Base-by-base conservation (phyloP, 2,329 filamentous ascomycete species). In the Arthrobotrys megalospora region DNA sequence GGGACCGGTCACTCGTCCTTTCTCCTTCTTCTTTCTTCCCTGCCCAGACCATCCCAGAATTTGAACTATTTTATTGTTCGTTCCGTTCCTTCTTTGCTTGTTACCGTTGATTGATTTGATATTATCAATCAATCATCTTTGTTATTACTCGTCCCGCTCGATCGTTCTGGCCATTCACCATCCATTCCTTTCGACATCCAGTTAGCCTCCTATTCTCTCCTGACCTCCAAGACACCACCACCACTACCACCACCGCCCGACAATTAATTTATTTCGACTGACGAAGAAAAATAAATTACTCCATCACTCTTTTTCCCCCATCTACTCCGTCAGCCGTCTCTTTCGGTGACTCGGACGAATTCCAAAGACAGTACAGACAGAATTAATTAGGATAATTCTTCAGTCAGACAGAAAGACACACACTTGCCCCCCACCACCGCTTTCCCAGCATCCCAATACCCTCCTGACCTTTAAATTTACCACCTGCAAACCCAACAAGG, bases 101-200 rank as follows among this genome's bases (percentile, higher is more conserved):
- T 19, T 55, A 38, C 38, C 52, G 32, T 55, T 38, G 28, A 16
- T n/a, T 28, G 19, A 45, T 16, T n/a, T 28, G 19, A 45, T 16
- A 6, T 45, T 16, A 36, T 55, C 55, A 28, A 28, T 28, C 24
- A 28, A 43, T 47, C 28, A 14, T 12, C n/a, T 50, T 14, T 38
- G 32, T 58, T 38, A 52, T 53, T 64, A 12, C 55, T 32, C 45
- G 34, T 72, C 70, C 53, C 52, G 41, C 64, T 63, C 69, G 58
- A 72, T 72, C 63, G 52, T 62, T 75, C 70, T 63, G 32, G 69
- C 60, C 69, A 63, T 55, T 65, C 36, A 58, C 32, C 45, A n/a
- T 48, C 45, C 45, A 12, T 48, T 60, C 55, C 55, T 60, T 50
- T 52, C 41, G 14, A 50, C 24, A 55, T 45, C 43, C 50, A 45